Percentiles rank a stretch among this genome's conserved stretches.
Conservation (phyloP, 208 protist species). For the Trypanosoma rangeli region DNA sequence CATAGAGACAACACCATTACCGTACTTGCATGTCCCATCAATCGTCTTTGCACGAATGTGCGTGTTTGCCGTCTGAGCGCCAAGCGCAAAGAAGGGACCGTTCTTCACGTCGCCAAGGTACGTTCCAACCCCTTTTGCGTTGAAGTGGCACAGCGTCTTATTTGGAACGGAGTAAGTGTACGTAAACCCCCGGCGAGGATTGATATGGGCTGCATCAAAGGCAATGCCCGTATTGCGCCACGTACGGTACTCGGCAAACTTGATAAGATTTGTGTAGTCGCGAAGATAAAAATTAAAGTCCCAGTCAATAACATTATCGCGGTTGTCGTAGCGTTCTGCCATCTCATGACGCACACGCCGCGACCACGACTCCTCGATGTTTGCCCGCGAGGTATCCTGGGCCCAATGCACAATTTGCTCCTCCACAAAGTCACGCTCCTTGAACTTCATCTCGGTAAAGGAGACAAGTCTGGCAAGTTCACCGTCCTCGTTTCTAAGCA, state of each 20-base stretch:
- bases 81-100: conserved; percentile 84
- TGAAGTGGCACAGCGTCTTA: conserved; percentile 88
- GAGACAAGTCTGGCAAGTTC: conserved; percentile 39
- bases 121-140: conserved; percentile 54
- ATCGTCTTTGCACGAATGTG: conserved; percentile 65
- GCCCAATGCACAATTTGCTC: conserved; percentile 80
- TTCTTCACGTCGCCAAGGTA: conserved; percentile 88
- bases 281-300: conserved; percentile 87
- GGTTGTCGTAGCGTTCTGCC: conserved; percentile 91
- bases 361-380: conserved; percentile 65
- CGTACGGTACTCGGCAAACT: conserved; percentile 87
- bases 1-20: conserved; percentile 86
- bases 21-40: conserved; percentile 89
- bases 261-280: conserved; percentile 86
- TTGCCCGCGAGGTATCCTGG: conserved; percentile 47
- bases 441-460: conserved; percentile 83
- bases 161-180: conserved; percentile 84
- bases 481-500: conserved; percentile 37
- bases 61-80: conserved; percentile 68
- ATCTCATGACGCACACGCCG: conserved; percentile 82
- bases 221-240: conserved; percentile 88
- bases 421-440: conserved; percentile 88
- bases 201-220: conserved; percentile 86
- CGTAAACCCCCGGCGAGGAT: conserved; percentile 73
- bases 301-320: conserved; percentile 93